Conservation (phyloP, 176 grass and related monocot species). For the Rhynchospora pubera region DNA sequence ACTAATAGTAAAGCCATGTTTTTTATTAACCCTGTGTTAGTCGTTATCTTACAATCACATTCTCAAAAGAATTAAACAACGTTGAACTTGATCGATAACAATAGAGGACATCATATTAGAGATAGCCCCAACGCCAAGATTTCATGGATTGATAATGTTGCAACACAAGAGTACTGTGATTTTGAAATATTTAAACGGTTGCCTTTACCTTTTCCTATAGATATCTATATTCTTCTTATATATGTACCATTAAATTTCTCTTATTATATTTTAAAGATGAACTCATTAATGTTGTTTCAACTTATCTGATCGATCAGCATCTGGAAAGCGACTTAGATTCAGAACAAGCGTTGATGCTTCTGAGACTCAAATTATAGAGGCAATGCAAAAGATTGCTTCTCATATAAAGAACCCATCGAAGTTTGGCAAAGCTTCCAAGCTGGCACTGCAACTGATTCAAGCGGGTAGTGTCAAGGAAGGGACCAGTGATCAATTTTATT, state of each 20-base stretch:
- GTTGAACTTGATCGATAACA: not conserved
- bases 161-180: not conserved
- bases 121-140: not conserved
- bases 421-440: slow-evolving; percentile 88
- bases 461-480: slow-evolving; percentile 77
- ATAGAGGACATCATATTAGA: not conserved
- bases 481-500: slow-evolving; percentile 65
- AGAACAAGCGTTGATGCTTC: slow-evolving; percentile 79
- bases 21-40: not conserved
- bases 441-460: slow-evolving; percentile 72
- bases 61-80: not conserved
- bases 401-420: slow-evolving; percentile 87
- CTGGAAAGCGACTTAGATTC: slow-evolving; percentile 72
- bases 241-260: not conserved
- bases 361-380: slow-evolving; percentile 71
- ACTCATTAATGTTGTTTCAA: not conserved
- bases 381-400: slow-evolving; percentile 87
- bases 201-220: not conserved
- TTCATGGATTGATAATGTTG: not conserved
- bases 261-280: not conserved
- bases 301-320: slow-evolving; percentile 20
- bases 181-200: not conserved
- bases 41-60: not conserved
- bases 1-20: not conserved
- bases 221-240: not conserved